A percentile compares a stretch with the other conserved stretches of the same genome.
phyloP scores from a whole-genome alignment of 2,329 filamentous ascomycete genomes.

The Neofusicoccum umdonicola region DNA sequence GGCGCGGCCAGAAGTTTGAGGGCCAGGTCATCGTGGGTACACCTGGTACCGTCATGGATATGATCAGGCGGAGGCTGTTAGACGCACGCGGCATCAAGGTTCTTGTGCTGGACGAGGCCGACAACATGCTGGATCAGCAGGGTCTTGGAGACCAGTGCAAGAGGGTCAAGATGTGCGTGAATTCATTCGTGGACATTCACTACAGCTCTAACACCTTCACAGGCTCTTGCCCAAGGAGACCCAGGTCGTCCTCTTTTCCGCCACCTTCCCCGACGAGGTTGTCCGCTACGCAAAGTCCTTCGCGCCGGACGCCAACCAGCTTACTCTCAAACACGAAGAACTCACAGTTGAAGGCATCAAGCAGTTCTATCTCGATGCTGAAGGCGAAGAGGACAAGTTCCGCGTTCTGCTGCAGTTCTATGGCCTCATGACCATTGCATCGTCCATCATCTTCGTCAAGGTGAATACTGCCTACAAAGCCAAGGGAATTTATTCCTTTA shows the following conservation, averaged over 20 bases:
- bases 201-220: slow-evolving; percentile 30
- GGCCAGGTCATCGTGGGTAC: slow-evolving; percentile 87
- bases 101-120: slow-evolving; percentile 91
- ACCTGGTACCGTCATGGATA: slow-evolving; percentile 86
- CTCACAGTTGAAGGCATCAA: slow-evolving; percentile 96
- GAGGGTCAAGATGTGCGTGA: slow-evolving; percentile 76
- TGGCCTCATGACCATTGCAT: slow-evolving; percentile 91
- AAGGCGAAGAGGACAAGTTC: slow-evolving; percentile 79
- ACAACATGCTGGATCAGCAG: slow-evolving; percentile 98
- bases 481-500: not conserved
- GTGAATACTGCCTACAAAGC: slow-evolving; percentile 47
- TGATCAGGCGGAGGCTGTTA: slow-evolving; percentile 74
- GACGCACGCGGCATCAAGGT: slow-evolving; percentile 71
- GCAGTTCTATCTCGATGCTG: slow-evolving; percentile 95
- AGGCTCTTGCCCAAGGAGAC: slow-evolving; percentile 70
- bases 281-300: slow-evolving; percentile 80
- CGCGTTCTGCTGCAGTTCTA: slow-evolving; percentile 88
- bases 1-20: slow-evolving; percentile 66
- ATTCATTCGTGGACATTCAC: not conserved
- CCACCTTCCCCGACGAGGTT: slow-evolving; percentile 85
- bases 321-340: slow-evolving; percentile 85
- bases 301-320: slow-evolving; percentile 79
- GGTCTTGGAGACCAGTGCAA: slow-evolving; percentile 93
- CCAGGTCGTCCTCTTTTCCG: slow-evolving; percentile 95
- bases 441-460: slow-evolving; percentile 96